Base-by-base conservation (phyloP, 495 filamentous ascomycete genomes). In the Symbiotaphrina buchneri region DNA sequence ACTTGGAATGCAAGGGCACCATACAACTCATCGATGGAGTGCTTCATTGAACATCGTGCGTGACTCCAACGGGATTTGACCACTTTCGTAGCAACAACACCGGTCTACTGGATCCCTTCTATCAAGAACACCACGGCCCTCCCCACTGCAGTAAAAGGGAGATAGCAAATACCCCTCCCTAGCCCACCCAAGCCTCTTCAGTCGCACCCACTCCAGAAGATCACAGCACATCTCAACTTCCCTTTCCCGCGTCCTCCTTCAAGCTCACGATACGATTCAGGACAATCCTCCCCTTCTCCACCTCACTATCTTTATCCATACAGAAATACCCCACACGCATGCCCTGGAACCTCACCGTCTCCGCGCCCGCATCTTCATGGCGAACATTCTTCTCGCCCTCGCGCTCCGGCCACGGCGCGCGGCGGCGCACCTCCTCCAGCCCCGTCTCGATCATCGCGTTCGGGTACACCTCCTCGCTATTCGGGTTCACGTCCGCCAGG, bases 261-360 rank as follows among this genome's bases (percentile, higher is more conserved):
- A 97, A 56, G 24, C 72, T 74, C 21, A 94, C 84, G 43, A 97
- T 94, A 24, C 80, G 65, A 54, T 94, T 97, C 18, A 97, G 51
- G 33, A 95, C 68, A 28, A 93, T 52, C 44, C 69, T 75, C 20
- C 73, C 73, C 19, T 68, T 66, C 8, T 25, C 22, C 8, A 13
- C 7, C 2, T 63, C 75, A n/a, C 63, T 70, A 43, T 92, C 84
- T 5, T 61, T 63, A 47, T 97, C 87, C 45, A 92, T 49, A 21
- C 55, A 54, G 62, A 83, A 94, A 48, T 94, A 97, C 8, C 70
- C 87, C 30, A 84, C 72, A 13, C 90, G 65, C 64, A 94, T 68
- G 8, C 68, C 87, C 55, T 97, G 90, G 63, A 97, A 97, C 13
- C 90, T 59, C 1, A 93, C 73, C 28, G 64, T 72, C 48, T 85